phyloP scores from a whole-genome alignment of 768 basidiomycete species.

The Pleurotus citrinopileatus region DNA sequence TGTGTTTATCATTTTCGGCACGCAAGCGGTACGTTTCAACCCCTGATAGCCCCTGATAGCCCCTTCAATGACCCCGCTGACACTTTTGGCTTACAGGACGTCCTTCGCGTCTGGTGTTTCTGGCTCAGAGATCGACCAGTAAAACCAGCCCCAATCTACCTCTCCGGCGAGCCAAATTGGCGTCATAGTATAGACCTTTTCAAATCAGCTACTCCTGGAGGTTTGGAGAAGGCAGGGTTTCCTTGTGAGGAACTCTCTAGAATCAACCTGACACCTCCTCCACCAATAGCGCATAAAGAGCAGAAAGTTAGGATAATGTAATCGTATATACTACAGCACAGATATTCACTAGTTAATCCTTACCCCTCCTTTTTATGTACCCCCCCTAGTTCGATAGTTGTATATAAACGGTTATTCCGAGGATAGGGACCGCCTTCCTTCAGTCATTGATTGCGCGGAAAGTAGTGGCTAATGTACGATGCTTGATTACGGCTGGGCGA shows the following conservation, averaged over 20 bases:
- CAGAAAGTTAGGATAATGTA: neutral
- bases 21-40: constrained; percentile 26
- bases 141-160: constrained; percentile 1
- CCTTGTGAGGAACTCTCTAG: neutral
- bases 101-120: constrained; percentile 32
- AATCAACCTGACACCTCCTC: constrained; percentile 2
- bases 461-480: no score
- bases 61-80: neutral
- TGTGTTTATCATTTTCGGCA: constrained; percentile 35
- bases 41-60: no score
- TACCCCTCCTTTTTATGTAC: no score
- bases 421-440: no score
- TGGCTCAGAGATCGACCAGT: constrained; percentile 18
- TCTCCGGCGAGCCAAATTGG: constrained; percentile 5
- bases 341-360: no score
- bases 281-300: neutral
- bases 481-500: neutral
- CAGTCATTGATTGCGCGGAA: no score
- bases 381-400: no score
- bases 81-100: constrained; percentile 21
- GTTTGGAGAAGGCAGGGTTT: neutral
- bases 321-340: no score
- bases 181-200: constrained; percentile 1
- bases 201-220: constrained; percentile 2
- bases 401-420: no score